Evolutionary conservation across 2,329 filamentous ascomycete species (phyloP).

Genomic region (Xylaria sp.): DNA sequence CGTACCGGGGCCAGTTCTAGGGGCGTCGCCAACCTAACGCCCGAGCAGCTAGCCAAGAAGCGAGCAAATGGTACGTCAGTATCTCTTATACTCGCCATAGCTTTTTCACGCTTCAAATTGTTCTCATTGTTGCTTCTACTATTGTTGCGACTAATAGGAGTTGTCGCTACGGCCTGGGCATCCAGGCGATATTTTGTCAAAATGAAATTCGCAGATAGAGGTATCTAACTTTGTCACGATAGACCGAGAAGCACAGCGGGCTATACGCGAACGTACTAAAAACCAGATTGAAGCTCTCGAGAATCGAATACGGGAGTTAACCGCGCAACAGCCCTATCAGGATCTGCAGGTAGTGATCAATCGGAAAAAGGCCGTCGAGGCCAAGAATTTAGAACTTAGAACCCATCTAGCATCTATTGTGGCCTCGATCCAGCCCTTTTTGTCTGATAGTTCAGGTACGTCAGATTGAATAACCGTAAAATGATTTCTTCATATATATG

Average conservation of each 20-base stretch:
- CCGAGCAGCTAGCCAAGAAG: slow-evolving; percentile 78
- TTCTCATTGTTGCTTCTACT: background rate
- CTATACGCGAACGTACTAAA: slow-evolving; percentile 84
- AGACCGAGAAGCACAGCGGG: slow-evolving; percentile 87
- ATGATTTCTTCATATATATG: background rate
- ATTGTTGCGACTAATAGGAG: background rate
- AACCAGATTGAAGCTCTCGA: slow-evolving; percentile 81
- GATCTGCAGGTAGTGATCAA: slow-evolving; percentile 80
- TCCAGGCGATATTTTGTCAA: background rate
- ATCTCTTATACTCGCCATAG: background rate
- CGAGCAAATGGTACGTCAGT: slow-evolving; percentile 62
- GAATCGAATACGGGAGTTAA: slow-evolving; percentile 77
- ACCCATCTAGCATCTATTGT: slow-evolving; percentile 73
- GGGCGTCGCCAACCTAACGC: slow-evolving; percentile 72
- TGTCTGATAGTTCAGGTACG: slow-evolving; percentile 50
- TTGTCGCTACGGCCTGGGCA: background rate
- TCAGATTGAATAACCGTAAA: slow-evolving; percentile 10
- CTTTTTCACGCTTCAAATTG: background rate
- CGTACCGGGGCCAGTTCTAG: slow-evolving; percentile 58
- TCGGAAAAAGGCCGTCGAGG: slow-evolving; percentile 80
- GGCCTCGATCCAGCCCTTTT: slow-evolving; percentile 69
- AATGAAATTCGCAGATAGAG: background rate
- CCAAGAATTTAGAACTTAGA: slow-evolving; percentile 83
- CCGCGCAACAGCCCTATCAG: slow-evolving; percentile 82
- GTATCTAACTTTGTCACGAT: slow-evolving; percentile 44